Base-by-base conservation (phyloP, 1,284 basidiomycete genomes). In the Puccinia triticina region DNA sequence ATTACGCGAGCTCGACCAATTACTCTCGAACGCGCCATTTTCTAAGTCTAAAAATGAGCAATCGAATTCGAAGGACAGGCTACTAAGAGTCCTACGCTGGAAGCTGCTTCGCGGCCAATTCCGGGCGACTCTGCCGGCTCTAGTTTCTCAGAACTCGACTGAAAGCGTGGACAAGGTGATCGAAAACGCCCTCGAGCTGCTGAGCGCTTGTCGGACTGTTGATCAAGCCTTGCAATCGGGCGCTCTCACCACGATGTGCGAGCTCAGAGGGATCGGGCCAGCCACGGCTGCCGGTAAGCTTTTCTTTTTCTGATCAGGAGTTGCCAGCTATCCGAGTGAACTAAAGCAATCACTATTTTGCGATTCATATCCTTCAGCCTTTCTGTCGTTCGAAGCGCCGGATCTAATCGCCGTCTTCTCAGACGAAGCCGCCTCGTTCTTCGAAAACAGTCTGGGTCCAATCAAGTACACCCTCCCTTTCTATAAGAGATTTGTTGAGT, bases 281-380 rank as follows among this genome's bases (percentile, higher is more conserved):
- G 77, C 77, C 12, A 80, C 77, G 66, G 77, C 77, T 16, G 59
- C 77, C 34, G 77, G 77, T 80, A 32, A 67, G 66, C 48, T 69
- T 37, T 72, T 66, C 7, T 37, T 64, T 12, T 14, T 64, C 40
- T 32, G 46, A 40, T 53, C 40, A 29, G 29, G 57, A 18, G 7
- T 32, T 59, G 10, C 26, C 34, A 23, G 10, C 23, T 69, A 14
- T 34, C 10, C 61, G 64, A n/a, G 2, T 64, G 4, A 43, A 43
- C 40, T 12, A 43, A 43, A 43, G 40, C 40, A 43, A 43, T 43
- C 12, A 23, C n/a, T n/a, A 32, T n/a, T 69, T 69, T 26, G 34
- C 32, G 26, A 23, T 14, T 74, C 16, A 18, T 10, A n/a, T 48
- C 50, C 16, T 26, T 34, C 23, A 80, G 67, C 77, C 18, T 80